Percentiles rank a stretch among this genome's conserved stretches.
Conservation (phyloP, 2,329 filamentous ascomycete species). For the Nemania abortiva region DNA sequence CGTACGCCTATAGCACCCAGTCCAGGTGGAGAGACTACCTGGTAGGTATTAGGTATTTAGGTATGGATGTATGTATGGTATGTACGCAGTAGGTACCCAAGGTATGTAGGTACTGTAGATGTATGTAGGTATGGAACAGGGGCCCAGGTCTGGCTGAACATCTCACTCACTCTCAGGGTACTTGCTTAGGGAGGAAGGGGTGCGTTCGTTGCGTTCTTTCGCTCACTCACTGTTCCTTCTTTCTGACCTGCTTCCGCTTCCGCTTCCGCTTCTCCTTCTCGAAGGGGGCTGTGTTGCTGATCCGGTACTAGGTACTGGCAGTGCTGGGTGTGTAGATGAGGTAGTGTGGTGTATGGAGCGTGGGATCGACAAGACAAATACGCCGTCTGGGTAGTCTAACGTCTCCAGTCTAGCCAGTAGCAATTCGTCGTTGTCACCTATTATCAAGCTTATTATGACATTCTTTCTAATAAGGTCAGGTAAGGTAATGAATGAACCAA, state of each 20-base stretch:
- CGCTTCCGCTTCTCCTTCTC: slow-evolving; percentile 22
- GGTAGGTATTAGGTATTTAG: neutral
- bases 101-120: neutral
- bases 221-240: neutral
- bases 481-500: slow-evolving; percentile 10
- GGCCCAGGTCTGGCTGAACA: neutral
- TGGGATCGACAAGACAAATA: slow-evolving; percentile 35
- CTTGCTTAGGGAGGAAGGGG: neutral
- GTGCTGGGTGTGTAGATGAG: neutral
- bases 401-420: slow-evolving; percentile 11
- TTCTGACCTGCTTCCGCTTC: slow-evolving; percentile 1
- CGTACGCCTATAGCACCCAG: neutral
- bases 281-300: slow-evolving; percentile 33
- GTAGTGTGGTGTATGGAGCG: slow-evolving; percentile 17
- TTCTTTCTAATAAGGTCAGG: slow-evolving; percentile 14
- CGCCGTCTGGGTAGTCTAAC: slow-evolving; percentile 11
- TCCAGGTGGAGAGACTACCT: no score
- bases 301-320: neutral
- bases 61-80: neutral
- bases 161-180: neutral
- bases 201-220: neutral
- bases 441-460: slow-evolving; percentile 8
- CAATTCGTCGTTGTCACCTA: neutral
- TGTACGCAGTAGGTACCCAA: neutral
- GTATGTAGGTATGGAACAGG: neutral